Conservation (phyloP, 345 rosid genomes). For the Lepidium africanum region DNA sequence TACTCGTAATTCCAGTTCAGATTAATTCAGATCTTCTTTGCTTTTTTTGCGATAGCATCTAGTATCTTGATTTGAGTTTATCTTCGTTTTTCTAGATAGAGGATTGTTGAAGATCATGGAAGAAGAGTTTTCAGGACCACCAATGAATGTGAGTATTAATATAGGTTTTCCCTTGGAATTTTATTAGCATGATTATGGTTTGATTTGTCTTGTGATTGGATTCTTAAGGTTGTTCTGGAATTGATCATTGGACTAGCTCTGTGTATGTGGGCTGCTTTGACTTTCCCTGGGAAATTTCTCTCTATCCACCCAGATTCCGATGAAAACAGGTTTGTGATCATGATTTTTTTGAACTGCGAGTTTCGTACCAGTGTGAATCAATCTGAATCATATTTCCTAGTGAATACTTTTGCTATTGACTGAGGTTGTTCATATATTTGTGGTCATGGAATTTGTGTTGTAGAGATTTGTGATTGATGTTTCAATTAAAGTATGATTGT, state of each 20-base stretch:
- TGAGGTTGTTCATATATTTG: neutral
- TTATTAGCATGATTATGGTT: neutral
- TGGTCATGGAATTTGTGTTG: neutral
- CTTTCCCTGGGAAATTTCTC: conserved; percentile 81
- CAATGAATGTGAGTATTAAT: conserved; percentile 46
- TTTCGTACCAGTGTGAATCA: neutral
- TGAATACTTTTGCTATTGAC: neutral
- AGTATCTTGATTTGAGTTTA: conserved; percentile 4
- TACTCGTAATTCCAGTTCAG: neutral
- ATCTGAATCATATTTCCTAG: neutral
- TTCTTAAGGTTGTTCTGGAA: conserved; percentile 63
- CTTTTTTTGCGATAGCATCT: neutral
- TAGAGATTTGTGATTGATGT: neutral
- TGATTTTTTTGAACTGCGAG: neutral
- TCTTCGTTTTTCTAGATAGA: conserved; percentile 45
- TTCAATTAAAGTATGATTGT: neutral
- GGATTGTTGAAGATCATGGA: conserved; percentile 87
- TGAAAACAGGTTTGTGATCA: conserved; percentile 64
- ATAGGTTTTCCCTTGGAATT: neutral
- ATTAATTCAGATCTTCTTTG: neutral
- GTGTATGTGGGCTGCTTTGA: conserved; percentile 90
- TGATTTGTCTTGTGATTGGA: neutral
- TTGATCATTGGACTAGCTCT: conserved; percentile 61
- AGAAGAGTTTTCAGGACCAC: conserved; percentile 82
- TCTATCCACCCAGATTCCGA: conserved; percentile 89